Evolutionary conservation across 305 asterid species (phyloP), one percentile per base, ranked within the genome.

Genomic region (Rubia balearica): DNA sequence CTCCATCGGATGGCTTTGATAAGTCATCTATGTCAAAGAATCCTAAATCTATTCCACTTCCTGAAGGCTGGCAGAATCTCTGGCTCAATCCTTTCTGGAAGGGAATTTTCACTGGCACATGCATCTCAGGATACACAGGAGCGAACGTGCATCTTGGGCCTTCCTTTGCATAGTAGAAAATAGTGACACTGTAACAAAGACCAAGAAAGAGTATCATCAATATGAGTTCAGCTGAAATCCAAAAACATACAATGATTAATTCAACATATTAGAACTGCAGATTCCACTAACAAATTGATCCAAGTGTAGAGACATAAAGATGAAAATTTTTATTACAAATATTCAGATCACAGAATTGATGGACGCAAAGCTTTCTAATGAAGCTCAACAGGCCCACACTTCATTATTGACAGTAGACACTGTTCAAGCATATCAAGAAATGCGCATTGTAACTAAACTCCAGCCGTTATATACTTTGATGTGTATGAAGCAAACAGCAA

Each of bases 31-130:
- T 77, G 81, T 83, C 96, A 61, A 91, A 91, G 85, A 91, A 91
- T 70, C 96, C 97, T 2, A 91, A 77, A 83, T 91, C 96, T 46
- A 89, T 80, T 41, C 97, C 96, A 61, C 89, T 89, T 81, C 96
- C 93, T 27, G 96, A 80, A 71, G 91, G 89, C 85, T 89, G 97
- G 84, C 74, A 78, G 68, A 91, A 89, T 75, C 89, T 88, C 86
- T 89, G 97, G 64, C 93, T 87, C 73, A 82, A 72, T 77, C 96
- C 97, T 83, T 85, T 86, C 70, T 76, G 83, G 74, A 91, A 91
- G 42, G 93, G 85, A 53, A 88, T 74, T 79, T 77, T 82, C 66
- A 84, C 90, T 17, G 96, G 91, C 80, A 65, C 75, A 48, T 75
- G 7, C 13, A 89, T 81, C 76, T 89, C 97, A 13, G 97, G 89